Percentiles rank a stretch among this genome's conserved stretches.
phyloP scores from a whole-genome alignment of 306 rosid species.

The Chamaecrista fasciculata region DNA sequence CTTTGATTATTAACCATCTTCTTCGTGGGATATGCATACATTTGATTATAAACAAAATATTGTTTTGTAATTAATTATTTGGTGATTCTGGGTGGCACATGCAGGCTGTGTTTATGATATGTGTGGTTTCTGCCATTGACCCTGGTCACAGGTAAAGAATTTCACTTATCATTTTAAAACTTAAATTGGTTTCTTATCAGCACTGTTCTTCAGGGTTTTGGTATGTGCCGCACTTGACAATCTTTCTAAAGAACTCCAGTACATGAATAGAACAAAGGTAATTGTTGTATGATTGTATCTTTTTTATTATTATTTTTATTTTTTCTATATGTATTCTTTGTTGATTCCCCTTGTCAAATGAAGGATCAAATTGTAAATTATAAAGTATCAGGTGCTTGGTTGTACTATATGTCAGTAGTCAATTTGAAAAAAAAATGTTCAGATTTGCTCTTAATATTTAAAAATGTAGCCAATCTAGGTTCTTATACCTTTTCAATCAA shows the following conservation, averaged over 20 bases:
- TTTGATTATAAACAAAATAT: background rate
- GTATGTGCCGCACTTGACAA: slow-evolving; percentile 58
- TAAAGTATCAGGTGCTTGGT: background rate
- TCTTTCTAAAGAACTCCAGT: slow-evolving; percentile 71
- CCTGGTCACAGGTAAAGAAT: slow-evolving; percentile 74
- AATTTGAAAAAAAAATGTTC: slow-evolving; percentile 2
- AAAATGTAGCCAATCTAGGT: background rate
- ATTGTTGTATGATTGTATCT: slow-evolving; percentile 3
- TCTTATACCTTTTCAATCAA: slow-evolving; percentile 2
- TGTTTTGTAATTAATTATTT: slow-evolving; percentile 18
- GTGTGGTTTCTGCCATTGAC: slow-evolving; percentile 80
- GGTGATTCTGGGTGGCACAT: slow-evolving; percentile 24
- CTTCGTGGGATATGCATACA: slow-evolving; percentile 5
- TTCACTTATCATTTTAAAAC: slow-evolving; percentile 18
- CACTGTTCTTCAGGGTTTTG: slow-evolving; percentile 57
- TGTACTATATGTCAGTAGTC: background rate
- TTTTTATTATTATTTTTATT: no score
- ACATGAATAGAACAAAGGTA: slow-evolving; percentile 73
- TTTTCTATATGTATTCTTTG: background rate
- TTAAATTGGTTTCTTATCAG: slow-evolving; percentile 18
- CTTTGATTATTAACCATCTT: background rate
- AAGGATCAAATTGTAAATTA: slow-evolving; percentile 22
- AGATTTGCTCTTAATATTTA: slow-evolving; percentile 2
- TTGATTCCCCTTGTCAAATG: slow-evolving; percentile 12
- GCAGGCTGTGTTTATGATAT: slow-evolving; percentile 93